Percentiles rank a stretch among this genome's conserved stretches.
Evolutionary conservation across 2,329 filamentous ascomycete genomes (phyloP).

Genomic region (Plenodomus tracheiphilus): DNA sequence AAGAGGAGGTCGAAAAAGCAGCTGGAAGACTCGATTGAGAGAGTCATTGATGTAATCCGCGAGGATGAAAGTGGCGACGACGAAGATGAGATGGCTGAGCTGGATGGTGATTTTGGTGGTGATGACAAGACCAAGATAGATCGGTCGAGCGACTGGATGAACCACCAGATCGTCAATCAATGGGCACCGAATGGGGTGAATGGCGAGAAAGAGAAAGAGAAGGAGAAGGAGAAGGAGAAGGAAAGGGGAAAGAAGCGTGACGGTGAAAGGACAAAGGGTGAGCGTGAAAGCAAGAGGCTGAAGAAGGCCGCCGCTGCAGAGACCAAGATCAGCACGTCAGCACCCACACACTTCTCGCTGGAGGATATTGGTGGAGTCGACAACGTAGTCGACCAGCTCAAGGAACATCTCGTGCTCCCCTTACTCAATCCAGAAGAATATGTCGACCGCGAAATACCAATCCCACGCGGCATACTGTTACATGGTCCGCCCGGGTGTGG

Average conservation of each 20-base stretch:
- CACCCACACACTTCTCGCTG: constrained; percentile 69
- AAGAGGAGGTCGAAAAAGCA: constrained; percentile 79
- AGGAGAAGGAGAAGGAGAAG: constrained; percentile 20
- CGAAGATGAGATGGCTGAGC: constrained; percentile 55
- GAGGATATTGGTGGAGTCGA: constrained; percentile 78
- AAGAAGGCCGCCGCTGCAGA: constrained; percentile 50
- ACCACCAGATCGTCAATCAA: constrained; percentile 64
- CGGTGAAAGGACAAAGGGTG: constrained; percentile 59
- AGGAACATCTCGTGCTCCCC: constrained; percentile 72
- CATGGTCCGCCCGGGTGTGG: constrained; percentile 85
- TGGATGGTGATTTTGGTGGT: constrained; percentile 47
- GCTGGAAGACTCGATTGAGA: constrained; percentile 82
- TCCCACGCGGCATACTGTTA: constrained; percentile 74
- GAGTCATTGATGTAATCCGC: constrained; percentile 74
- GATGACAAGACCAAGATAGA: constrained; percentile 25
- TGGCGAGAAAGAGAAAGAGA: constrained; percentile 22
- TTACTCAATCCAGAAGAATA: constrained; percentile 71
- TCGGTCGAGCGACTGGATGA: constrained; percentile 61
- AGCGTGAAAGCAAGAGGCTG: constrained; percentile 67
- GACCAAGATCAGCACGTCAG: constrained; percentile 61
- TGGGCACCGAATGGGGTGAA: constrained; percentile 50
- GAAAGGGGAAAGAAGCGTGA: constrained; percentile 50
- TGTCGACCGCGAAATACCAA: constrained; percentile 65
- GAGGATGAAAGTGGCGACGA: constrained; percentile 58
- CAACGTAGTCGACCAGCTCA: constrained; percentile 68